Conservation (phyloP, 225 moss, liverwort and hornwort species). For the Pseudoscleropodium purum region DNA sequence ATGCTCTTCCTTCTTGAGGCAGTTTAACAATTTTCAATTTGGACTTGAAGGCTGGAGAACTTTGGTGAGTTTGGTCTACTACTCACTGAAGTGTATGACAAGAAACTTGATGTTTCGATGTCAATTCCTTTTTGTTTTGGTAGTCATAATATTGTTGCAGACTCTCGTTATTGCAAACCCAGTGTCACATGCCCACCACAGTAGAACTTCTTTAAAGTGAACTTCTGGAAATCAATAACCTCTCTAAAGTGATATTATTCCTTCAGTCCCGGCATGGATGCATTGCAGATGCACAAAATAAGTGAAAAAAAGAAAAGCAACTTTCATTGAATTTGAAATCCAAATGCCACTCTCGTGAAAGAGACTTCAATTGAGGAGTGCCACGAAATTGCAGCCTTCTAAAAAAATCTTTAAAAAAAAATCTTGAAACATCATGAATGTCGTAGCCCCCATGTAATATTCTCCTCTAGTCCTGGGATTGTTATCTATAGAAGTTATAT, state of each 20-base stretch:
- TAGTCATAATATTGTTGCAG: background rate
- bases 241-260: background rate
- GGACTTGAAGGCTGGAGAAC: background rate
- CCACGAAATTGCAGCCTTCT: too few relatives aligned
- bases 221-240: background rate
- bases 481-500: too few relatives aligned
- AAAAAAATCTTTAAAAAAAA: background rate
- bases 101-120: background rate
- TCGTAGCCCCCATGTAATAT: accelerated
- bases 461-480: accelerated
- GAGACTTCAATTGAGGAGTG: accelerated
- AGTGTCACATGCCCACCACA: too few relatives aligned
- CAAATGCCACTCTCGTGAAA: accelerated
- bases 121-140: background rate
- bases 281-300: background rate
- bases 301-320: too few relatives aligned
- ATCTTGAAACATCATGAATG: background rate
- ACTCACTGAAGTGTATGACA: background rate
- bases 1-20: background rate
- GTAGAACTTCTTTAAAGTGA: background rate
- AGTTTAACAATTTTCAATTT: background rate
- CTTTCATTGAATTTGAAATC: background rate
- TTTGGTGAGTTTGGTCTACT: background rate
- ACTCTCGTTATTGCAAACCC: background rate
- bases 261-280: accelerated